Evolutionary conservation across 1,284 basidiomycete genomes (phyloP), one percentile per base, ranked within the genome.

Genomic region (Ceratobasidium papillatum): DNA sequence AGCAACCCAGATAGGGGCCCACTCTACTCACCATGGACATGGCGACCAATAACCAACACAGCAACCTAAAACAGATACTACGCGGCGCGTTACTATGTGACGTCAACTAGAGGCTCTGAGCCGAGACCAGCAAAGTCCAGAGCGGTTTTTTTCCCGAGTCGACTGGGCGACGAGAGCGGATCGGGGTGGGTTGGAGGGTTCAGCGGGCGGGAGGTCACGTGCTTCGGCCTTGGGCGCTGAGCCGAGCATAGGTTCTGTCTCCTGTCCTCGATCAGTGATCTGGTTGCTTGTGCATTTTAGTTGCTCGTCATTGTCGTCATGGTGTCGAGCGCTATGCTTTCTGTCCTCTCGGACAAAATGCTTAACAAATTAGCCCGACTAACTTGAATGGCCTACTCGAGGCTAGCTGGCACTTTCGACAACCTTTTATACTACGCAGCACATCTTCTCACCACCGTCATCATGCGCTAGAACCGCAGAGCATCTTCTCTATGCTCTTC

Each of bases 141-240:
- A 54, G 52, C 30, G 25, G 41, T 41, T 27, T 43, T 59, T 45
- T 9, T 32, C 45, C 49, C 32, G 22, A 34, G 45, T 47, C 45
- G 45, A 34, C 59, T n/a, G 38, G 36, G 59, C 59, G 38, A 41
- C 17, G 22, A 62, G 59, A 62, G 41, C 62, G 19, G 62, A 64
- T 64, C 17, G n/a, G 62, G 62, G 38, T 45, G 36, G 68, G 68
- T 72, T 47, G 43, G 68, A 72, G 68, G 68, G 68, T 72, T 72
- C n/a, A n/a, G 38, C 2, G 30, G 65, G 49, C 34, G 51, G 36
- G 5, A n/a, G 12, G 56, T 72, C 68, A 72, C 68, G 68, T 72
- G 68, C 2, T 36, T 32, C 43, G 38, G 43, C 14, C 62, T 47
- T 17, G 45, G 45, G 45, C 45, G 45, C 9, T 47, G 9, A 5